phyloP scores from a whole-genome alignment of 257 asterid species.

The Solanum pinnatisectum region DNA sequence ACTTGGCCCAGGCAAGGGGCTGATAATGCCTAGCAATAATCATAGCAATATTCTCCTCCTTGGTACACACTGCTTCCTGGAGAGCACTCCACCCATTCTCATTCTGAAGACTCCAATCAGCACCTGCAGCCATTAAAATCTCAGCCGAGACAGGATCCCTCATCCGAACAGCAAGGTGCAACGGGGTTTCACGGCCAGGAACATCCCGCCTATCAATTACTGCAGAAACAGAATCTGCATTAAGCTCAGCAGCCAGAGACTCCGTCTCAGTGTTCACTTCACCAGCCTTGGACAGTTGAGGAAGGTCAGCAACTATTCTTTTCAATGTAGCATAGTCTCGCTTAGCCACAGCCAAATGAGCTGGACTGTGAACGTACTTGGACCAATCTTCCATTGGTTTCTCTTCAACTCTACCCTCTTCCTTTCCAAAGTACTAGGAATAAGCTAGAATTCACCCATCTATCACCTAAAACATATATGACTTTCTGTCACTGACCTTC shows the following conservation, averaged over 20 bases:
- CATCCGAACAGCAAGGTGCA: constrained; percentile 86
- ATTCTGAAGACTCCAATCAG: constrained; percentile 99
- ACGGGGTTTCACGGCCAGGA: constrained; percentile 93
- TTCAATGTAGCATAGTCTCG: constrained; percentile 59
- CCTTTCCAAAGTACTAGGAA: constrained; percentile 14
- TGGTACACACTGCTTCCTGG: constrained; percentile 98
- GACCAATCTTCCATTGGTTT: constrained; percentile 73
- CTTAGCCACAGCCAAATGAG: constrained; percentile 70
- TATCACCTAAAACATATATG: background rate
- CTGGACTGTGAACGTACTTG: constrained; percentile 75
- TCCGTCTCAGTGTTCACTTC: constrained; percentile 76
- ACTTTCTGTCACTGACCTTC: background rate
- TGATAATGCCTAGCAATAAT: constrained; percentile 93
- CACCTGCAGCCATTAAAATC: constrained; percentile 97
- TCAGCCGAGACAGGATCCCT: constrained; percentile 77
- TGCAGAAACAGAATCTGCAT: constrained; percentile 76
- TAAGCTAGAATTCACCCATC: constrained; percentile 16
- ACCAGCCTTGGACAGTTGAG: constrained; percentile 79
- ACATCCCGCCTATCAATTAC: constrained; percentile 88
- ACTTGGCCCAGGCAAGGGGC: constrained; percentile 99
- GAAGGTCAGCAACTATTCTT: constrained; percentile 59
- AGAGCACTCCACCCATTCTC: constrained; percentile 99
- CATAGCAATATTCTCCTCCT: constrained; percentile 93
- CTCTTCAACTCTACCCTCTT: constrained; percentile 1
- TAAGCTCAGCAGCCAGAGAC: constrained; percentile 72